These are phyloP conservation scores for Zygnema circumcarinatum DNA, from an alignment of 139 green algal genomes.

Conservation along the genomic window DNA sequence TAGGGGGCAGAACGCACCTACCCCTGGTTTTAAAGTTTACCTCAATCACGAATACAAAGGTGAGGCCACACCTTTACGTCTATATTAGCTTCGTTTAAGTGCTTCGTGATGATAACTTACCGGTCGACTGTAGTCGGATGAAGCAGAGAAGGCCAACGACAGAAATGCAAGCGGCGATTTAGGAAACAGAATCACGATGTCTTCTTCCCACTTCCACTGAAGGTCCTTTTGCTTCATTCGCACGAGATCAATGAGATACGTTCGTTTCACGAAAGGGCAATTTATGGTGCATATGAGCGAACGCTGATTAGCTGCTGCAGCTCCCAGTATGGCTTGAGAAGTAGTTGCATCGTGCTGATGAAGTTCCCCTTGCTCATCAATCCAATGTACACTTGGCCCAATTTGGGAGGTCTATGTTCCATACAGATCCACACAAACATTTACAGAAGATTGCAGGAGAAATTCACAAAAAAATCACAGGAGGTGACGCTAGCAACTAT, in stretches of 20 bases:
- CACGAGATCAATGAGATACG: conserved; percentile 20
- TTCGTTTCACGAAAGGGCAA: too few relatives aligned
- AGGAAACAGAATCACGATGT: conserved; percentile 23
- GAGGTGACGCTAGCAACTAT: too few relatives aligned
- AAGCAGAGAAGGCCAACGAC: background rate
- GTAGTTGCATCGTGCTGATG: conserved; percentile 32
- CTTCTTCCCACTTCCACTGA: background rate
- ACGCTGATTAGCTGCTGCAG: background rate
- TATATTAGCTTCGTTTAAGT: too few relatives aligned
- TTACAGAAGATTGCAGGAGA: conserved; percentile 4
- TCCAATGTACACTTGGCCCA: conserved; percentile 22
- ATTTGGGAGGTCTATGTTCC: background rate
- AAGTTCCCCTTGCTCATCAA: background rate
- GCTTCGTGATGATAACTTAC: too few relatives aligned
- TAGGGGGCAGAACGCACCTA: too few relatives aligned
- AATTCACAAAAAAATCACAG: background rate
- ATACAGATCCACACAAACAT: too few relatives aligned
- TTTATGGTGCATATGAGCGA: background rate
- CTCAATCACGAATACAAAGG: too few relatives aligned
- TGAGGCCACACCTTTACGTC: too few relatives aligned
- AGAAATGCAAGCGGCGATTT: conserved; percentile 4
- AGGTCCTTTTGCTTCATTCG: conserved; percentile 27
- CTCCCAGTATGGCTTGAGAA: conserved; percentile 24
- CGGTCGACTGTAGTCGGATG: too few relatives aligned
- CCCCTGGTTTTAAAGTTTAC: too few relatives aligned